A percentile compares a stretch with the other conserved stretches of the same genome.
These are phyloP conservation scores for Cercospora sp. DNA, from an alignment of 2,329 filamentous ascomycete species.

Conservation along the genomic window DNA sequence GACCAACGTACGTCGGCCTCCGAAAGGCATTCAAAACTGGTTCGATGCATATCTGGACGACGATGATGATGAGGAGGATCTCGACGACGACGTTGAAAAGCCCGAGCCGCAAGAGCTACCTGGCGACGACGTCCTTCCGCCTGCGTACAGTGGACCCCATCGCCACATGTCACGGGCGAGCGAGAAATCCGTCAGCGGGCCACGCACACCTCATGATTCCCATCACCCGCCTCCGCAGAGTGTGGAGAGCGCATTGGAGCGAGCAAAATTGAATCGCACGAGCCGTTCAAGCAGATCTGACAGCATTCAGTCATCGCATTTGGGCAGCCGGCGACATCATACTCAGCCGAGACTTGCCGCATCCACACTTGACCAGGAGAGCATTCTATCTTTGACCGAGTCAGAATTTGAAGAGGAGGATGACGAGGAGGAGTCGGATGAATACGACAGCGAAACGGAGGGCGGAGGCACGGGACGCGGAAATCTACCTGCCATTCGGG, in stretches of 20 bases:
- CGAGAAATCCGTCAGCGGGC: slow-evolving; percentile 19
- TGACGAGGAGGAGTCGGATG: slow-evolving; percentile 11
- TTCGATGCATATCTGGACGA: slow-evolving; percentile 46
- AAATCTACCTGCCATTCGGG: slow-evolving; percentile 26
- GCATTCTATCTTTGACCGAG: slow-evolving; percentile 23
- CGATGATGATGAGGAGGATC: slow-evolving; percentile 32
- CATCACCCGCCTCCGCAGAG: slow-evolving; percentile 8
- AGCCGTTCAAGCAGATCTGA: slow-evolving; percentile 22
- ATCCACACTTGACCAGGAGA: slow-evolving; percentile 18
- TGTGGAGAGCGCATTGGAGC: neutral
- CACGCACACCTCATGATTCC: slow-evolving; percentile 20
- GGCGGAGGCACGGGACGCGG: slow-evolving; percentile 4
- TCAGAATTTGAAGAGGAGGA: slow-evolving; percentile 24
- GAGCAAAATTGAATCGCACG: slow-evolving; percentile 4
- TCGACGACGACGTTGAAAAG: slow-evolving; percentile 19
- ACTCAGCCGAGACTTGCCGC: slow-evolving; percentile 8
- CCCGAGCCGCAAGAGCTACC: slow-evolving; percentile 29
- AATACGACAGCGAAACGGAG: slow-evolving; percentile 7
- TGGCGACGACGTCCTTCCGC: slow-evolving; percentile 26
- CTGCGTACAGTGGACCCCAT: slow-evolving; percentile 21
- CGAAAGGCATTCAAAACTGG: slow-evolving; percentile 53
- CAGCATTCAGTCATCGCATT: slow-evolving; percentile 30
- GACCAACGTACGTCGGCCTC: slow-evolving; percentile 49
- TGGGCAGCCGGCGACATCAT: slow-evolving; percentile 11
- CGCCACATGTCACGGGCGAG: slow-evolving; percentile 17